Evolutionary conservation across 2,329 filamentous ascomycete genomes (phyloP), one percentile per base, ranked within the genome.

Genomic region (Dothistroma pini): DNA sequence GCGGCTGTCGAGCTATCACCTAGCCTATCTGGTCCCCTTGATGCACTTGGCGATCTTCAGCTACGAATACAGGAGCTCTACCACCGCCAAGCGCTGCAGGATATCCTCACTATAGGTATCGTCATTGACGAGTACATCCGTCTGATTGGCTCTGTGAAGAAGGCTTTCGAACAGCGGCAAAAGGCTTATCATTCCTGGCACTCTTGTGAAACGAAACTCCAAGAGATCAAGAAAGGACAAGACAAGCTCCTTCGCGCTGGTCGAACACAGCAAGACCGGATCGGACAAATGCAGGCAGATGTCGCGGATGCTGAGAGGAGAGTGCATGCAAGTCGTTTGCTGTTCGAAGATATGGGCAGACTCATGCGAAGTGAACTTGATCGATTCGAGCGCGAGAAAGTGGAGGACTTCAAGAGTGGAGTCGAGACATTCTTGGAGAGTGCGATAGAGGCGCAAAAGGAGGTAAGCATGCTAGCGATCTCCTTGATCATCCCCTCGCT

Each of bases 101-200:
- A 99, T 73, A 89, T 97, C 34, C 83, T 99, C 56, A 99, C 95
- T 0, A 87, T 99, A 66, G 95, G 95, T 41, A 97, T 97, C 72
- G 96, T 96, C 49, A 93, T 99, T 65, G 95, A 99, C 67, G 95
- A 99, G 77, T 99, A 99, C 77, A 96, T 99, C 69, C 91, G 95
- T 5, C 79, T 99, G 49, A 97, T 99, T 69, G 91, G 92, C 34
- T 96, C 90, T 58, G 90, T 97, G 63, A 99, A 99, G 81, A 90
- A 89, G 63, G 91, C 95, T 0, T 99, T 99, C 72, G 79, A 84
- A 38, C 93, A 97, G 76, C 88, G 95, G 59, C 95, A 99, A 75
- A 97, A 97, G 76, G 90, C 93, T 1, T 99, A 95, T 73, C 91
- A 97, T 74, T 87, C 89, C 49, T 99, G 95, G 93, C 93, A 97